Evolutionary conservation across 352 stramenopile species (phyloP).

Genomic region (Globisporangium okanoganense): DNA sequence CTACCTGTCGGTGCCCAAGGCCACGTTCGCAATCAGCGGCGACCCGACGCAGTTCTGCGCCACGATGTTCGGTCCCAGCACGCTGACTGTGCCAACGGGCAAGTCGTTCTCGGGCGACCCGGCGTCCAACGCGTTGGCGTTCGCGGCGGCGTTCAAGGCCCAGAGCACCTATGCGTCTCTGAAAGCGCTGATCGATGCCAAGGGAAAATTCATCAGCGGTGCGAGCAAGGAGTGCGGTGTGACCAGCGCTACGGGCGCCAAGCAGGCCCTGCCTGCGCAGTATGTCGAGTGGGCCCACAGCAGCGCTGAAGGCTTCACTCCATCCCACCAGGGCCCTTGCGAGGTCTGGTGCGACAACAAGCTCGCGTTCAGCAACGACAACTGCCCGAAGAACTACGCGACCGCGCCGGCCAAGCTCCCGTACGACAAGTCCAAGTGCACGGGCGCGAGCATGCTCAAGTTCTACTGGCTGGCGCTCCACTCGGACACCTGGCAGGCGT

Average conservation of each 20-base stretch:
- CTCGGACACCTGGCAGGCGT: too few relatives aligned
- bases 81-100: constrained; percentile 8
- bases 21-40: constrained; percentile 8
- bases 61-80: constrained; percentile 6
- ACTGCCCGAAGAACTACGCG: not conserved
- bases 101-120: constrained; percentile 13
- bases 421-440: too few relatives aligned
- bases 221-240: constrained; percentile 22
- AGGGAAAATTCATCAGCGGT: not conserved
- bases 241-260: constrained; percentile 24
- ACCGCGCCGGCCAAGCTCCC: too few relatives aligned
- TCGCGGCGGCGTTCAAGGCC: constrained; percentile 18
- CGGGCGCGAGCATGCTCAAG: too few relatives aligned
- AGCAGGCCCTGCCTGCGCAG: constrained; percentile 23
- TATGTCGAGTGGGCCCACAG: constrained; percentile 36
- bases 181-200: not conserved
- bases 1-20: constrained; percentile 4
- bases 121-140: constrained; percentile 18
- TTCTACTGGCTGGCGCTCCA: too few relatives aligned
- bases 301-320: constrained; percentile 18
- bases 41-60: constrained; percentile 12
- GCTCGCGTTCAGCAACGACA: not conserved
- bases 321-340: constrained; percentile 29
- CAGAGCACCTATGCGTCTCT: constrained; percentile 15
- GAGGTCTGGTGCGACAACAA: too few relatives aligned